Conservation (phyloP, 129 eudicot species). For the Rutidosis leptorrhynchoides region DNA sequence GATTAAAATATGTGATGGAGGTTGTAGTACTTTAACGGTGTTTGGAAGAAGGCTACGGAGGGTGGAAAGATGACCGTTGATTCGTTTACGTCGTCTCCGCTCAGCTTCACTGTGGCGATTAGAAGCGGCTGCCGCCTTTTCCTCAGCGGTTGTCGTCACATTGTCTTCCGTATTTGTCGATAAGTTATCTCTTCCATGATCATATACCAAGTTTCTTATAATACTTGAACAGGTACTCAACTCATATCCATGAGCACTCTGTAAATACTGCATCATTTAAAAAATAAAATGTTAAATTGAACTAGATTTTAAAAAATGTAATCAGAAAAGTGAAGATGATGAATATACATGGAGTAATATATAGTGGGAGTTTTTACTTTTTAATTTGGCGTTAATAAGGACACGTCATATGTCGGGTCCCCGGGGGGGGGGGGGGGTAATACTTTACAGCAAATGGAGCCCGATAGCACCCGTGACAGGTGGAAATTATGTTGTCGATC, state of each 20-base stretch:
- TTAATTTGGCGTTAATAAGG: conserved; percentile 19
- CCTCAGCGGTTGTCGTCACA: conserved; percentile 36
- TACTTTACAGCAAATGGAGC: conserved; percentile 10
- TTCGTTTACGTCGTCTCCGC: conserved; percentile 61
- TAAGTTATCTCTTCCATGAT: conserved; percentile 24
- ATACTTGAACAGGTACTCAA: conserved; percentile 35
- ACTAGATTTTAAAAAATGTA: neutral
- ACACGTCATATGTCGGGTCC: conserved; percentile 33
- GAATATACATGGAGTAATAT: neutral
- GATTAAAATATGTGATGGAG: neutral
- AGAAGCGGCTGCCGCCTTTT: conserved; percentile 58
- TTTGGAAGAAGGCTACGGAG: conserved; percentile 77
- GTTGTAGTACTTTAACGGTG: conserved; percentile 49
- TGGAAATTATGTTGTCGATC: conserved; percentile 33
- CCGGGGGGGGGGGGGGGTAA: too few species aligned
- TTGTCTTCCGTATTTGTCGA: conserved; percentile 17
- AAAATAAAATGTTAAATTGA: neutral
- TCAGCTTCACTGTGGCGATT: conserved; percentile 77
- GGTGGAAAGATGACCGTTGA: conserved; percentile 75
- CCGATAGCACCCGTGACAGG: conserved; percentile 32
- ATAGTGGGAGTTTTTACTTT: conserved; percentile 10
- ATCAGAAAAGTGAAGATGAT: neutral
- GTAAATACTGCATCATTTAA: conserved; percentile 40
- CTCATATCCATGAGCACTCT: conserved; percentile 39
- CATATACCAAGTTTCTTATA: conserved; percentile 33